Evolutionary conservation across 129 eudicot species (phyloP).

Genomic region (Solidago caesia): DNA sequence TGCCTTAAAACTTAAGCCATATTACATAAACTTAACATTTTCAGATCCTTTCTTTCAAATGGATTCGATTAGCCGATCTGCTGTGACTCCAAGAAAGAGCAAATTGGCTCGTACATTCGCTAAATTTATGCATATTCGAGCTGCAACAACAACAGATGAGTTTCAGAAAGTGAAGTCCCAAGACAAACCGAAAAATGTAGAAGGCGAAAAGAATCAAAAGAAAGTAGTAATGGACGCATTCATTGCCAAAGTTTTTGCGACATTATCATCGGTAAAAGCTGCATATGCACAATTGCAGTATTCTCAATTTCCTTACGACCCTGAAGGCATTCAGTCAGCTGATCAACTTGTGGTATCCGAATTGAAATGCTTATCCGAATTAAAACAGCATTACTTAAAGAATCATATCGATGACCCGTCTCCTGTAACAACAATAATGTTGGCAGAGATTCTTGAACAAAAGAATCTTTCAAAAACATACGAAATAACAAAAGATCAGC

Average conservation of each 20-base stretch:
- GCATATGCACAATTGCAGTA: constrained; percentile 73
- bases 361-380: constrained; percentile 57
- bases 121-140: constrained; percentile 67
- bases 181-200: constrained; percentile 32
- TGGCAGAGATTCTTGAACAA: constrained; percentile 71
- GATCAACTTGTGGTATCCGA: constrained; percentile 67
- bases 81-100: constrained; percentile 52
- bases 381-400: constrained; percentile 64
- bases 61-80: constrained; percentile 48
- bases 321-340: constrained; percentile 75
- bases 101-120: constrained; percentile 63
- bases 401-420: constrained; percentile 53
- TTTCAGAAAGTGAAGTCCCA: constrained; percentile 29
- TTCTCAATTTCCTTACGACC: constrained; percentile 73
- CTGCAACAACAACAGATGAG: constrained; percentile 41
- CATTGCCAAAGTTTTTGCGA: constrained; percentile 66
- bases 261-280: constrained; percentile 69
- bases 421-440: constrained; percentile 46
- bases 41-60: constrained; percentile 50
- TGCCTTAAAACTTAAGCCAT: constrained; percentile 7
- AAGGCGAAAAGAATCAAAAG: constrained; percentile 34
- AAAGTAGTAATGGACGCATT: constrained; percentile 53
- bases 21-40: background rate
- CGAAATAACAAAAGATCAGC: constrained; percentile 51
- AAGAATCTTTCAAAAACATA: constrained; percentile 55